phyloP scores from a whole-genome alignment of 371 early-diverging fungal genomes.

The Mortierella sp. region DNA sequence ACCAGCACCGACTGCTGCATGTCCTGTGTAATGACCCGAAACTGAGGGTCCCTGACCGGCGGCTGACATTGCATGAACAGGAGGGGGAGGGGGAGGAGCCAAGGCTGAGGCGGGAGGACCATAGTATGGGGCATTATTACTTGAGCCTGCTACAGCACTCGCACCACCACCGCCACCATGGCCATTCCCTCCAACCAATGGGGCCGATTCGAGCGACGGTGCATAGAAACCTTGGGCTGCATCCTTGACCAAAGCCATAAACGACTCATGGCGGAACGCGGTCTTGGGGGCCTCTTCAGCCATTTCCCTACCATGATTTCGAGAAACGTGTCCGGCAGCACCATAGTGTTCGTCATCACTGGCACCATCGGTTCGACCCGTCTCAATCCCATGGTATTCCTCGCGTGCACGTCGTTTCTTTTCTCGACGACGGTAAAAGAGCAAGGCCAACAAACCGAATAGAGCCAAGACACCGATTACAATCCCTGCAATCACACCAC shows the following conservation, averaged over 20 bases:
- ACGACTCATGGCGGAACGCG: conserved; percentile 40
- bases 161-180: not conserved
- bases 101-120: too few relatives aligned
- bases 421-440: conserved; percentile 13
- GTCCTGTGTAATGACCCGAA: too few relatives aligned
- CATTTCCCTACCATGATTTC: too few relatives aligned
- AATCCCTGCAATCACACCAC: conserved; percentile 15
- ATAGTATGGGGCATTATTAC: too few relatives aligned
- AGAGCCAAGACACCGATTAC: conserved; percentile 27
- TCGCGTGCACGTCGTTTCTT: conserved; percentile 2
- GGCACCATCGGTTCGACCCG: not conserved
- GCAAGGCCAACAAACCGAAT: conserved; percentile 17
- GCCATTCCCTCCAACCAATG: not conserved
- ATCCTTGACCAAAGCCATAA: conserved; percentile 46
- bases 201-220: conserved; percentile 6
- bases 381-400: not conserved
- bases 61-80: too few relatives aligned
- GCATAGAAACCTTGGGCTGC: conserved; percentile 45
- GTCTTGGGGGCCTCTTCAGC: conserved; percentile 23
- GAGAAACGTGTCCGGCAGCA: conserved; percentile 4
- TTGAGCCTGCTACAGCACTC: not conserved
- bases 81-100: too few relatives aligned
- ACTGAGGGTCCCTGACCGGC: too few relatives aligned
- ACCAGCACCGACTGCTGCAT: not conserved
- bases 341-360: not conserved